These are phyloP conservation scores for Penicillium steckii DNA, from an alignment of 495 filamentous ascomycete genomes.

Conservation along the genomic window DNA sequence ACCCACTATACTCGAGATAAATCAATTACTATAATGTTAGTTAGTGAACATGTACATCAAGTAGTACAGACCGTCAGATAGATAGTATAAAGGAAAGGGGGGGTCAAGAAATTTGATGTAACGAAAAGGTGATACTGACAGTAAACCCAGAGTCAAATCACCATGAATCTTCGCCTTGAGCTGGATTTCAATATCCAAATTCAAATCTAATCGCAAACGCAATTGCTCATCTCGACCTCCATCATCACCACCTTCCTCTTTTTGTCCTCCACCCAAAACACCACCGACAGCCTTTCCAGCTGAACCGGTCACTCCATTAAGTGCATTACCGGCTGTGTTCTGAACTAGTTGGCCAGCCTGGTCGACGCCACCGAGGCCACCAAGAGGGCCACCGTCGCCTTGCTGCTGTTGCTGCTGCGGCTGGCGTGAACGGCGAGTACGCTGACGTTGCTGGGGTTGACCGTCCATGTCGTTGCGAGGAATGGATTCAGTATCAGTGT, in stretches of 20 bases:
- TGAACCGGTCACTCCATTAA: conserved; percentile 54
- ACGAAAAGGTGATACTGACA: conserved; percentile 58
- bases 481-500: conserved; percentile 38
- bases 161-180: conserved; percentile 92
- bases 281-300: conserved; percentile 60
- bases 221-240: conserved; percentile 68
- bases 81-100: neutral
- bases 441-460: conserved; percentile 38
- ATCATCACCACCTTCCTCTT: conserved; percentile 42
- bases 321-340: conserved; percentile 62
- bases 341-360: conserved; percentile 57
- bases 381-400: conserved; percentile 50
- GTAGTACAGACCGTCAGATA: neutral
- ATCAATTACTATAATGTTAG: conserved; percentile 31
- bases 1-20: conserved; percentile 12
- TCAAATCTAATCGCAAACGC: conserved; percentile 74
- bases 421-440: conserved; percentile 31
- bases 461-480: conserved; percentile 38
- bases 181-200: conserved; percentile 85
- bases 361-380: conserved; percentile 57
- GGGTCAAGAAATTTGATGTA: neutral
- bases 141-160: conserved; percentile 79
- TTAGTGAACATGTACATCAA: conserved; percentile 18
- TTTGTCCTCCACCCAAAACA: conserved; percentile 36
- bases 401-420: conserved; percentile 32